These are phyloP conservation scores for Cenchrus fungigraminus DNA, from an alignment of 176 grass and related monocot species.

Conservation along the genomic window DNA sequence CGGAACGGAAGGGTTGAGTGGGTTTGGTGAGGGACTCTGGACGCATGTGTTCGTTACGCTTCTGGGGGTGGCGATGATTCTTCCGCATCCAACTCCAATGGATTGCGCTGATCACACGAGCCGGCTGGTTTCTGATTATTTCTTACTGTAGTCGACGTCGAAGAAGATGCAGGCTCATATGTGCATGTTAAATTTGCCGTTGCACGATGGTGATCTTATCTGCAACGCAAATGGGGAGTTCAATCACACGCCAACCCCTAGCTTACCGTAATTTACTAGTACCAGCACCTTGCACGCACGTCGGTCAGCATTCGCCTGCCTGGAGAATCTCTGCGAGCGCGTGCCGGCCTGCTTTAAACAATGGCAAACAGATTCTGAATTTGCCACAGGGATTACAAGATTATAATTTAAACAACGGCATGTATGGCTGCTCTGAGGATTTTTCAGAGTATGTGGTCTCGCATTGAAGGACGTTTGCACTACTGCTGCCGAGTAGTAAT, in stretches of 20 bases:
- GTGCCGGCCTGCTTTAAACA: background rate
- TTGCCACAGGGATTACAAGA: background rate
- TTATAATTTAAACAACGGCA: background rate
- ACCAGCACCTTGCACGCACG: background rate
- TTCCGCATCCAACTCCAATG: too few relatives aligned
- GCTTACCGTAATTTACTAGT: background rate
- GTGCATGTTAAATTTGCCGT: background rate
- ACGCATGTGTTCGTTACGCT: slow-evolving; percentile 23
- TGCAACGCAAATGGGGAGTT: background rate
- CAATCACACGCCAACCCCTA: background rate
- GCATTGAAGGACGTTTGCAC: background rate
- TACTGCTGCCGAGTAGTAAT: background rate
- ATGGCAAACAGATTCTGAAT: background rate
- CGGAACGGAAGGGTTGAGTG: background rate
- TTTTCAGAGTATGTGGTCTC: background rate
- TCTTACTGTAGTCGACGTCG: too few relatives aligned
- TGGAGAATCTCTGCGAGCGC: background rate
- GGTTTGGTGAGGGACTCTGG: background rate
- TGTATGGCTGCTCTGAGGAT: background rate
- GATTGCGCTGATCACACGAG: too few relatives aligned
- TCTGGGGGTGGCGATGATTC: background rate
- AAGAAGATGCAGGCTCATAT: too few relatives aligned
- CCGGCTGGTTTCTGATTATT: too few relatives aligned
- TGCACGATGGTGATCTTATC: background rate
- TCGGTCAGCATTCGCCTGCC: background rate